Conservation (phyloP, 208 protist genomes). For the Trypanosoma boissoni region DNA sequence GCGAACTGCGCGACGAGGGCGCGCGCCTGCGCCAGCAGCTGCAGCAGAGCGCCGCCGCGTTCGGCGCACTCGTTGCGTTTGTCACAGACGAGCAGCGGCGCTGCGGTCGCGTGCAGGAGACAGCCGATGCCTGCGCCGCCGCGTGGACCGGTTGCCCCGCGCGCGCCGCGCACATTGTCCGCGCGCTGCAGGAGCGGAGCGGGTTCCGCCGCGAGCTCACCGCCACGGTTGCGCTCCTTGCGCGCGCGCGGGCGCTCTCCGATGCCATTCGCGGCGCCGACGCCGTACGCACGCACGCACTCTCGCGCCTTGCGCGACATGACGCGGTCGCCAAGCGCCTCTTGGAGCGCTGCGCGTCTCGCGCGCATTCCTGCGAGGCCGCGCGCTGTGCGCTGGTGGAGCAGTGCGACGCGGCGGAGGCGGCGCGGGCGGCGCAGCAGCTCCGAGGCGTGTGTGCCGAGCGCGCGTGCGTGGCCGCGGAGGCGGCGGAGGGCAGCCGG, state of each 20-base stretch:
- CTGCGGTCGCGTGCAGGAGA: conserved; percentile 19
- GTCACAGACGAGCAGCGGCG: conserved; percentile 26
- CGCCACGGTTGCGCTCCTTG: conserved; percentile 12
- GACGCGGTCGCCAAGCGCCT: too few relatives aligned
- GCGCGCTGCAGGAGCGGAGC: conserved; percentile 45
- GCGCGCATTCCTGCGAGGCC: too few relatives aligned
- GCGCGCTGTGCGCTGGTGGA: not conserved
- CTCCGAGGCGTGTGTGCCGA: not conserved
- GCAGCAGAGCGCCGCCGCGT: conserved; percentile 38
- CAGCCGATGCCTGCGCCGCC: conserved; percentile 30
- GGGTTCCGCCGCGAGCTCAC: conserved; percentile 18
- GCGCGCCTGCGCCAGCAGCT: conserved; percentile 45
- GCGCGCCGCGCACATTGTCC: conserved; percentile 34
- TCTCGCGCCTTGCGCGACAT: not conserved
- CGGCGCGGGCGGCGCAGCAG: not conserved
- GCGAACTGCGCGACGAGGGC: conserved; percentile 42
- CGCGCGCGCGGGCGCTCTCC: conserved; percentile 7
- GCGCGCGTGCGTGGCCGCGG: too few relatives aligned
- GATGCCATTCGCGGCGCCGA: not conserved
- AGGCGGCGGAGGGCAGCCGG: not conserved
- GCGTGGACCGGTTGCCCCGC: conserved; percentile 43
- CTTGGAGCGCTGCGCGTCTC: too few relatives aligned
- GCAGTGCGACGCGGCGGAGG: conserved; percentile 5
- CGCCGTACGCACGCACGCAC: not conserved
- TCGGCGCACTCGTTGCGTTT: conserved; percentile 41